Base-by-base conservation (phyloP, 495 filamentous ascomycete genomes). In the Aspergillus wentii region DNA sequence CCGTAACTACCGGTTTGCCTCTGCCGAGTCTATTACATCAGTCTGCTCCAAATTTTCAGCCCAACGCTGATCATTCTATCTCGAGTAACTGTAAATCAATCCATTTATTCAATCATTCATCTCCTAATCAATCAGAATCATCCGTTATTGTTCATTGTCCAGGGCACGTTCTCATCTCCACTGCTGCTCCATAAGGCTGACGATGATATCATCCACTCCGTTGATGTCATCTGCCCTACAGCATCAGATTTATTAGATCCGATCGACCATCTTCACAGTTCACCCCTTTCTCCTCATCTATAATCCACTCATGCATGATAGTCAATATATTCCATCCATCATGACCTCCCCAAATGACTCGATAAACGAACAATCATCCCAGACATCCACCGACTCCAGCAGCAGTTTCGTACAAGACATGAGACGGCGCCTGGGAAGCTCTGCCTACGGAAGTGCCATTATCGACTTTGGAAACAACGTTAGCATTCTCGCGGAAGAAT, bases 211-310 rank as follows among this genome's bases (percentile, higher is more conserved):
- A 29, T 29, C n/a, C 5, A 10, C 22, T 10, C 22, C 22, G 22
- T 25, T n/a, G 26, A 29, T 29, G 26, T 29, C 26, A 29, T 29
- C 26, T n/a, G 26, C 26, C 26, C 26, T 29, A 29, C 26, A 29
- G 26, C 26, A 29, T n/a, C 26, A 29, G 10, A 6, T 4, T n/a
- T 29, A 9, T 13, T 5, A 29, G 14, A 4, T n/a, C 26, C 26
- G 10, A 5, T 9, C 26, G 4, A 29, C 4, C 26, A 5, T 29
- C 3, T 9, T 4, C 11, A 4, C 4, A 29, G 14, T n/a, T 4
- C 14, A 6, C 22, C 10, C 22, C 22, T 10, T 13, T 29, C 4
- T 29, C 26, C 4, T 5, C 14, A n/a, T 29, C 26, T 29, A 9
- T 5, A 25, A 9, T 29, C 14, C 26, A 29, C 4, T 29, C 10